Conservation (phyloP, 768 basidiomycete species). For the Cyclocybe cylindracea region DNA sequence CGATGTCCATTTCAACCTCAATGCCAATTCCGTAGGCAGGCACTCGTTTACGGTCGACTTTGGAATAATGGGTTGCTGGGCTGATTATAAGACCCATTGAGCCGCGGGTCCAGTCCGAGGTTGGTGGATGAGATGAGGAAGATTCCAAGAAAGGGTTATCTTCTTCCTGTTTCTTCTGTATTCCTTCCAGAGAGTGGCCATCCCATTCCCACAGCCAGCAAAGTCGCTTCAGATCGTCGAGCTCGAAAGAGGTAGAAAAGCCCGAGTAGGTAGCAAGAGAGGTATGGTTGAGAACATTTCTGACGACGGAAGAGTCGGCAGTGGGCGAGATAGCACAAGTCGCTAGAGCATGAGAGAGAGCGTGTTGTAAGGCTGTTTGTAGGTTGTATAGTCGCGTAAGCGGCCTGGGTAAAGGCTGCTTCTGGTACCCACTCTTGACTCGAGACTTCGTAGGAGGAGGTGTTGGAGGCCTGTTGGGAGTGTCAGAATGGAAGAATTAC, state of each 20-base stretch:
- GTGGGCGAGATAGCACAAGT: slow-evolving; percentile 79
- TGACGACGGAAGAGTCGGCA: slow-evolving; percentile 72
- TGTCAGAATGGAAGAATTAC: background rate
- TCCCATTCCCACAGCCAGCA: slow-evolving; percentile 96
- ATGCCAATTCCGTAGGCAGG: slow-evolving; percentile 86
- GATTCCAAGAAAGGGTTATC: slow-evolving; percentile 71
- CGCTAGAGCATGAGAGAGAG: slow-evolving; percentile 82
- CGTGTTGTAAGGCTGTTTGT: slow-evolving; percentile 76
- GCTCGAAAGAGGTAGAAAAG: slow-evolving; percentile 58
- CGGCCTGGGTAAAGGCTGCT: slow-evolving; percentile 48
- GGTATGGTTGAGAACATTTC: slow-evolving; percentile 77
- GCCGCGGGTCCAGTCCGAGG: slow-evolving; percentile 77
- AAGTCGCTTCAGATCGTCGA: slow-evolving; percentile 72
- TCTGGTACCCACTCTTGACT: slow-evolving; percentile 19
- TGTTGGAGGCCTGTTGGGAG: slow-evolving; percentile 50
- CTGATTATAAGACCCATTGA: slow-evolving; percentile 79
- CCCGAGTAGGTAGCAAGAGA: slow-evolving; percentile 72
- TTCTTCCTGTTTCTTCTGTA: slow-evolving; percentile 38
- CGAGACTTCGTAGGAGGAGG: slow-evolving; percentile 53
- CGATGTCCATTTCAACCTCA: slow-evolving; percentile 83
- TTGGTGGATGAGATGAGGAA: slow-evolving; percentile 26
- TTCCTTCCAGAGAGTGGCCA: slow-evolving; percentile 34
- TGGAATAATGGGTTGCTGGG: slow-evolving; percentile 73
- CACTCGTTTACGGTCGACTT: slow-evolving; percentile 61
- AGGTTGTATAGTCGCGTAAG: slow-evolving; percentile 62